phyloP scores from a whole-genome alignment of 495 filamentous ascomycete genomes.

The Podospora anserina region DNA sequence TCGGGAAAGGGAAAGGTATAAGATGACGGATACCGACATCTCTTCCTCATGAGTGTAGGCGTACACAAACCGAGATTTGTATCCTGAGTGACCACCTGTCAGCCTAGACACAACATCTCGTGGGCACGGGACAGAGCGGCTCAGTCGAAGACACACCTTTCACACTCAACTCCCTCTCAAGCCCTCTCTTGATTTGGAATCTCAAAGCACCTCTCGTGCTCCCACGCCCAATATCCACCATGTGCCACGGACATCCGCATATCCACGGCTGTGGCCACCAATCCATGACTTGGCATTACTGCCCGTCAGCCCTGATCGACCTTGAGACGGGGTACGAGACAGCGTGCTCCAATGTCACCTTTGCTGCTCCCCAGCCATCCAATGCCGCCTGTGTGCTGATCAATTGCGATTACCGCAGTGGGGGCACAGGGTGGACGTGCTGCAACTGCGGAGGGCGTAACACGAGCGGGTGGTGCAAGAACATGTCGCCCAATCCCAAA shows the following conservation, averaged over 20 bases:
- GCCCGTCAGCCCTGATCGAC: conserved; percentile 41
- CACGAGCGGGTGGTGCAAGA: conserved; percentile 41
- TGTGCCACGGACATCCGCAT: conserved; percentile 47
- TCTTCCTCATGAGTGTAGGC: not conserved
- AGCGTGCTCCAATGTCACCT: conserved; percentile 41
- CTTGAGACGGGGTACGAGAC: conserved; percentile 41
- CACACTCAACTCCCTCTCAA: not conserved
- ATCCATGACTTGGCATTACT: conserved; percentile 46
- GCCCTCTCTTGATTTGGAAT: not conserved
- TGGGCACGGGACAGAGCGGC: not conserved
- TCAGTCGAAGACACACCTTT: conserved; percentile 1
- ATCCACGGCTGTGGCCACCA: conserved; percentile 42
- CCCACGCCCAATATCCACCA: conserved; percentile 17
- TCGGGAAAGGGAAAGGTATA: not conserved
- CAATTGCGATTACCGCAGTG: conserved; percentile 41
- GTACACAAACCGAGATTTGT: not conserved
- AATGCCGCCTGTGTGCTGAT: conserved; percentile 38
- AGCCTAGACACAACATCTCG: not conserved
- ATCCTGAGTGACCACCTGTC: not conserved
- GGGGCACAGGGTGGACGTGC: conserved; percentile 41
- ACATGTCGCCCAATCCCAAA: conserved; percentile 22
- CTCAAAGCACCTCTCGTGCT: not conserved
- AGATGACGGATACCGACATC: not conserved
- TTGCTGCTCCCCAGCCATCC: conserved; percentile 37
- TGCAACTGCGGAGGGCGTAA: conserved; percentile 43